Evolutionary conservation across 805 yeast genomes (phyloP), one percentile per base, ranked within the genome.

Genomic region (Isabelozyma rhagii): DNA sequence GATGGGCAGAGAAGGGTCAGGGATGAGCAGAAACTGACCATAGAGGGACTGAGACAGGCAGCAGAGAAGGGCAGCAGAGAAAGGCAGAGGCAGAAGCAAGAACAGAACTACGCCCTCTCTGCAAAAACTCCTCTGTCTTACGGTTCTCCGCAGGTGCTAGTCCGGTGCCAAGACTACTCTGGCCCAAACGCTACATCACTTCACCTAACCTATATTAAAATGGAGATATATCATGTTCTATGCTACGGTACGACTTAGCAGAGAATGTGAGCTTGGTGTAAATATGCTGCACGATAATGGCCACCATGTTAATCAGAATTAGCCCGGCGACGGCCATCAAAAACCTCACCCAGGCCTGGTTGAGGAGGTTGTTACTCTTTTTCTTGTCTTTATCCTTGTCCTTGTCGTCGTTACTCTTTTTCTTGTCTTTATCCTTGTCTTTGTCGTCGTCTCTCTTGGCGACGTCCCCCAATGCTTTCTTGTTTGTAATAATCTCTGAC

Each of bases 211-310:
- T 21, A 21, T 21, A 21, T 49, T 61, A 69, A 48, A 63, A 71
- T 10, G 76, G 75, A 11, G 74, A 69, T 36, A 66, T 57, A 28
- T 57, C 63, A 45, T 69, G 74, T 29, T 71, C 75, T 29, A 72
- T 54, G 27, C 66, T 63, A 46, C 69, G 57, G 52, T 73, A 73
- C 42, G 64, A 55, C 49, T 61, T 67, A 31, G 63, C 61, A 4
- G 67, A 56, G 39, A 58, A 58, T 21, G 68, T 55, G 6, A 63
- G 51, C 47, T 62, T 63, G 55, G 62, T 61, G 51, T 61, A 70
- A 21, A 73, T 48, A 50, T 74, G 79, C 49, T 73, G 78, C 38
- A 72, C 58, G 29, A 64, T 54, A 47, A 74, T 72, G 27, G 66
- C 75, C 21, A 70, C 31, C 55, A 68, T 60, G 52, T 74, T 73